phyloP scores from a whole-genome alignment of 1,284 basidiomycete genomes.

The Fomitiporia mediterranea region DNA sequence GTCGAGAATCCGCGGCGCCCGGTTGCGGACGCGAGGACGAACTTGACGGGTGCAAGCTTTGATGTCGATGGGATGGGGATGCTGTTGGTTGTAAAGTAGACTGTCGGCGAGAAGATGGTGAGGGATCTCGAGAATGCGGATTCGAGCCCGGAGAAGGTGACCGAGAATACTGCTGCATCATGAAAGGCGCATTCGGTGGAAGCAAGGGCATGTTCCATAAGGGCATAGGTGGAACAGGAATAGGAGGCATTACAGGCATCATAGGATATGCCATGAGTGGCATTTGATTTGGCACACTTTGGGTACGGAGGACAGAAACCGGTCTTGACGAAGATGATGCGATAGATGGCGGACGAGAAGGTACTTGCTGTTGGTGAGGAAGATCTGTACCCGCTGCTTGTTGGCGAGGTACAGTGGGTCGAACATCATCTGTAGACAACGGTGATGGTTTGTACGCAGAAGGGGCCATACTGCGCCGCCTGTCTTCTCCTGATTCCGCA shows the following conservation, averaged over 20 bases:
- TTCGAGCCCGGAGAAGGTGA: conserved; percentile 18
- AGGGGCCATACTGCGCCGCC: not conserved
- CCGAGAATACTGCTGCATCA: conserved; percentile 48
- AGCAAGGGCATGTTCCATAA: conserved; percentile 49
- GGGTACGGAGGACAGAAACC: not conserved
- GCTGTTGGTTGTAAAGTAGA: not conserved
- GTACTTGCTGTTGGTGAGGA: conserved; percentile 2
- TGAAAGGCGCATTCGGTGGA: conserved; percentile 71
- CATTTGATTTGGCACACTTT: not conserved
- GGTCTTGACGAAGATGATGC: conserved; percentile 8
- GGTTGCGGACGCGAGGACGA: not conserved
- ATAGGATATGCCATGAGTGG: conserved; percentile 8
- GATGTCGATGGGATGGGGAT: not conserved
- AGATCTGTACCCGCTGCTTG: not conserved
- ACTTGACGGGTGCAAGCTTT: not conserved
- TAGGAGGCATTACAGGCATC: not conserved
- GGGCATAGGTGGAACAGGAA: conserved; percentile 30
- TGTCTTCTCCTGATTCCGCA: conserved; percentile 7
- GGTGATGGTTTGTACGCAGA: not conserved
- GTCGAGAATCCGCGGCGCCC: not conserved
- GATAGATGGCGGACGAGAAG: conserved; percentile 1
- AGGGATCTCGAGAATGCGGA: conserved; percentile 10
- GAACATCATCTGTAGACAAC: conserved; percentile 1
- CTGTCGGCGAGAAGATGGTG: conserved; percentile 6
- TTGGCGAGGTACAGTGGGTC: not conserved